Evolutionary conservation across 495 filamentous ascomycete genomes (phyloP).

Genomic region (Oleoguttula mirabilis): DNA sequence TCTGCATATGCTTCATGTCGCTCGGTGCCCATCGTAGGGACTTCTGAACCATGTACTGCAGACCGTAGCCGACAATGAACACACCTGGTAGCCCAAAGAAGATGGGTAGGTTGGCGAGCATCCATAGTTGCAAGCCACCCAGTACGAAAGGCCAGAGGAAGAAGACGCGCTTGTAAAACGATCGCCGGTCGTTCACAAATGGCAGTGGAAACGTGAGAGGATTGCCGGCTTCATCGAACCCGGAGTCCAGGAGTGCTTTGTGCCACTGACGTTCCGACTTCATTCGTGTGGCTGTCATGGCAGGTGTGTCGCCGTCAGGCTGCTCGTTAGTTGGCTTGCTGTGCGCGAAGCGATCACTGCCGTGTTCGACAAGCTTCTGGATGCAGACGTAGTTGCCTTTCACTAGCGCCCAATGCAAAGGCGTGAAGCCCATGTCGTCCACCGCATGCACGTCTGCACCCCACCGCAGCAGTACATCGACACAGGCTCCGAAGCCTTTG

Average conservation of each 20-base stretch:
- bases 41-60: slow-evolving; percentile 72
- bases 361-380: slow-evolving; percentile 86
- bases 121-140: slow-evolving; percentile 53
- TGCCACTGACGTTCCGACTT: slow-evolving; percentile 74
- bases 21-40: slow-evolving; percentile 65
- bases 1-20: slow-evolving; percentile 77
- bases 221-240: slow-evolving; percentile 69
- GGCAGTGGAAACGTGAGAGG: slow-evolving; percentile 47
- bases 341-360: slow-evolving; percentile 77
- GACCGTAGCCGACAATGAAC: slow-evolving; percentile 48
- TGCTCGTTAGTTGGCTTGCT: slow-evolving; percentile 37
- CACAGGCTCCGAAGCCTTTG: slow-evolving; percentile 82
- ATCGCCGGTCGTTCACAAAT: slow-evolving; percentile 53
- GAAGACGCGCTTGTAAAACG: slow-evolving; percentile 72
- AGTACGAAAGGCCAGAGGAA: slow-evolving; percentile 80
- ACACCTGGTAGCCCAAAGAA: slow-evolving; percentile 63
- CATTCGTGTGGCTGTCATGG: slow-evolving; percentile 75
- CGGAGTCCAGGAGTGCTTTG: slow-evolving; percentile 69
- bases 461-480: slow-evolving; percentile 90
- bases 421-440: slow-evolving; percentile 84
- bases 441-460: slow-evolving; percentile 82
- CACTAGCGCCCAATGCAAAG: slow-evolving; percentile 92
- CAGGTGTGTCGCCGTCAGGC: slow-evolving; percentile 70
- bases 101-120: slow-evolving; percentile 61
- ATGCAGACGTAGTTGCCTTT: slow-evolving; percentile 78